Base-by-base conservation (phyloP, 2,329 filamentous ascomycete species). In the Fusarium burgessii region DNA sequence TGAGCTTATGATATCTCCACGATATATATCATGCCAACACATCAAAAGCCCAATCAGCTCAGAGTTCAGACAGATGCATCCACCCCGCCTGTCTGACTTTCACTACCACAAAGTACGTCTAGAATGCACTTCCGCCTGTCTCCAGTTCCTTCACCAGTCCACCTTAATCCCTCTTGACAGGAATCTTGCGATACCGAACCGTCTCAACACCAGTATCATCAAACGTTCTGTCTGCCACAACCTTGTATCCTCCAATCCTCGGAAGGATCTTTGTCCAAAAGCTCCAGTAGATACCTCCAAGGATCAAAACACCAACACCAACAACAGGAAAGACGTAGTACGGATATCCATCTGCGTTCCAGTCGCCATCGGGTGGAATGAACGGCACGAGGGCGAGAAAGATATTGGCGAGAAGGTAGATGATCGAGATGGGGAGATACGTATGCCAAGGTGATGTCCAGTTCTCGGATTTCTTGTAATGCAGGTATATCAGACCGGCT, bases 271-370 rank as follows among this genome's bases (percentile, higher is more conserved):
- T 84, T 3, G 83, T 85, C 87, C 87, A 89, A 20, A 85, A 72
- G 0, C 77, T 58, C 87, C 87, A 89, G 76, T 89, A 89, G 4
- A 85, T 54, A 0, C 64, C 83, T 3, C 87, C 87, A 0, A 88
- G 76, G 1, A 87, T 52, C 29, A 89, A 74, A 10, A 89, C 84
- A 1, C 82, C 82, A 1, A 88, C 82, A 0, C 86, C 87, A 1
- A 89, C 86, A 1, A 88, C 81, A 0, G 87, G 87, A 70, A 88
- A 88, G 0, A 88, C 79, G 62, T 86, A 89, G 79, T 88, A 88
- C 3, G 86, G 85, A 42, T 88, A 88, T 0, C 84, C 84, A 15
- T 85, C 82, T 1, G 82, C 82, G 54, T 83, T 81, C 80, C 82
- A 84, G 70, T 80, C 82, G 3, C 81, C 83, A 36, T 81, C 80